Evolutionary conservation across 305 asterid species (phyloP), one percentile per base, ranked within the genome.

Genomic region (Fraxinus dipetala): DNA sequence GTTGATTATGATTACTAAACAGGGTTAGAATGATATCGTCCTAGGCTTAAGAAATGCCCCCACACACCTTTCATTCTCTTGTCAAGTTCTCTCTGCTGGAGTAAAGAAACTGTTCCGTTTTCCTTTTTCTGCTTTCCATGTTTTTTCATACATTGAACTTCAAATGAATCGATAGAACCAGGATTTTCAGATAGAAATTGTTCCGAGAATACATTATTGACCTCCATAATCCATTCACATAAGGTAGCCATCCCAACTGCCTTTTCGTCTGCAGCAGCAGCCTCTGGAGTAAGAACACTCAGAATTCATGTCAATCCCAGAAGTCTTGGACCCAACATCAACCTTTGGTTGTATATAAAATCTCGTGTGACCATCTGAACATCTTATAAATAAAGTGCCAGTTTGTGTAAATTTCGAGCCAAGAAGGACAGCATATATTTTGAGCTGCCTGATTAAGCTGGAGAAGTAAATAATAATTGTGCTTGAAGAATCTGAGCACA

Each of bases 101-200:
- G 59, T 14, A 0, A 48, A 1, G 59, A 48, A 51, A 51, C 61
- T 51, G 61, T 51, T 51, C 61, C 87, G 9, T 40, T 85, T 80
- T 90, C 93, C 59, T 59, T 84, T 78, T 88, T 87, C 87, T 87
- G 81, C 85, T 85, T 0, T 59, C 87, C 43, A 51, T 81, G 78
- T 85, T 87, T 78, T 80, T 84, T 86, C 78, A 84, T 93, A 4
- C 78, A 65, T 81, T 85, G 89, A 83, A 83, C 86, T 74, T 92
- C 97, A 32, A 90, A 81, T 9, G 90, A 85, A 81, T 86, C 85
- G 73, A 86, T 85, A 22, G 93, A 88, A 75, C 95, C 98, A 16
- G 98, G 97, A 88, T 90, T 95, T 84, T 93, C 97, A 0, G 97
- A 92, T 65, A 95, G 92, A 86, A 95, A 95, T 77, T 95, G 98